These are phyloP conservation scores for Penicillium sp. DNA, from an alignment of 2,329 filamentous ascomycete species.

Conservation along the genomic window DNA sequence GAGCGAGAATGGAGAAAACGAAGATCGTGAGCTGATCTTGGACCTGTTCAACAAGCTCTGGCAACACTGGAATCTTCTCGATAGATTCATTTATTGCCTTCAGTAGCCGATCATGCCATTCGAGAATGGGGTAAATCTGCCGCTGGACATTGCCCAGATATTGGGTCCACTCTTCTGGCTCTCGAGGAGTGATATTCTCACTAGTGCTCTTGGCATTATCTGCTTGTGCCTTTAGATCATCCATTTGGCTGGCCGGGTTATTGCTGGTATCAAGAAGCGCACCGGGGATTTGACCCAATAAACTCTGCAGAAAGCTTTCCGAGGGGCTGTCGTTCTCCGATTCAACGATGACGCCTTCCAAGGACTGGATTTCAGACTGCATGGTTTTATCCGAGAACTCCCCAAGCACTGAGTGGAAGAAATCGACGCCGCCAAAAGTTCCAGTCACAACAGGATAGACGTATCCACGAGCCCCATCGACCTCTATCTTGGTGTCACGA, in stretches of 20 bases:
- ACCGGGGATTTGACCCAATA: constrained; percentile 77
- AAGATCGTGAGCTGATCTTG: constrained; percentile 85
- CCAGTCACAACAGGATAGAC: constrained; percentile 86
- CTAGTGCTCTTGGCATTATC: constrained; percentile 72
- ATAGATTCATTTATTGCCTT: constrained; percentile 73
- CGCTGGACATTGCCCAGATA: constrained; percentile 70
- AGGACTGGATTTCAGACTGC: constrained; percentile 84
- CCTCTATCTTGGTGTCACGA: constrained; percentile 64
- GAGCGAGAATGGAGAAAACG: constrained; percentile 86
- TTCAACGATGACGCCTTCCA: constrained; percentile 74
- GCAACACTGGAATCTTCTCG: constrained; percentile 79
- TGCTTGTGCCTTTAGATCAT: constrained; percentile 75
- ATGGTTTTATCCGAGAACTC: constrained; percentile 83
- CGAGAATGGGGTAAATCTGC: constrained; percentile 83
- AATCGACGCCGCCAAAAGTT: constrained; percentile 92
- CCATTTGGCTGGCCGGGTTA: constrained; percentile 66
- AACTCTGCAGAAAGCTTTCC: constrained; percentile 70
- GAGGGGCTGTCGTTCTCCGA: constrained; percentile 61
- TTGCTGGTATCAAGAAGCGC: constrained; percentile 70
- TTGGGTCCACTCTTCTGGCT: constrained; percentile 79
- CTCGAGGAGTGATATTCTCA: constrained; percentile 68
- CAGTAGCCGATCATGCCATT: constrained; percentile 88
- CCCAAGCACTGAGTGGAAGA: constrained; percentile 79
- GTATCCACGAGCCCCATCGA: constrained; percentile 61
- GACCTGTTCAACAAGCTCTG: constrained; percentile 79